These are phyloP conservation scores for Aspergillus sergii DNA, from an alignment of 2,329 filamentous ascomycete species.

Conservation along the genomic window DNA sequence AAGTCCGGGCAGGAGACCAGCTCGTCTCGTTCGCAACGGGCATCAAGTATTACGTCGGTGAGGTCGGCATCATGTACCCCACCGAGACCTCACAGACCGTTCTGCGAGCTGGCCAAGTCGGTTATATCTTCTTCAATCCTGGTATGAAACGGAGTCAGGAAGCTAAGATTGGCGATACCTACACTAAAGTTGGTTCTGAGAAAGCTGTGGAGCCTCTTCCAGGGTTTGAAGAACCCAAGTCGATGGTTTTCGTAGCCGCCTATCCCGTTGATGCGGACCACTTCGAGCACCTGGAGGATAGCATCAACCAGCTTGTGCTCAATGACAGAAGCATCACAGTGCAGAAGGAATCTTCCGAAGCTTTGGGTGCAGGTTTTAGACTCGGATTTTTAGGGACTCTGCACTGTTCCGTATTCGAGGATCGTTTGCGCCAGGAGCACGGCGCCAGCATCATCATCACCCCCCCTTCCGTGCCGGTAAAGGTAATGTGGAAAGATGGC, in stretches of 20 bases:
- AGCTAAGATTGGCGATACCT: constrained; percentile 94
- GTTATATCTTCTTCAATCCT: constrained; percentile 96
- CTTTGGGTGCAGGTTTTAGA: constrained; percentile 89
- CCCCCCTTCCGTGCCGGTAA: constrained; percentile 90
- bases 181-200: constrained; percentile 79
- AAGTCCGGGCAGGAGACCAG: constrained; percentile 78
- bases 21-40: constrained; percentile 87
- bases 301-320: constrained; percentile 87
- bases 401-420: constrained; percentile 98
- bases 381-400: constrained; percentile 94
- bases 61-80: constrained; percentile 96
- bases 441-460: constrained; percentile 96
- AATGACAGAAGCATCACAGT: constrained; percentile 95
- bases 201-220: constrained; percentile 76
- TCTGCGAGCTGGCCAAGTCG: constrained; percentile 88
- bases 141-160: constrained; percentile 98
- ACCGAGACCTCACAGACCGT: constrained; percentile 77
- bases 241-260: constrained; percentile 98
- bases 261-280: constrained; percentile 92
- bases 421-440: constrained; percentile 90
- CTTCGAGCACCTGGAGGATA: constrained; percentile 85
- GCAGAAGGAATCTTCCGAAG: constrained; percentile 92
- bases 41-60: constrained; percentile 87
- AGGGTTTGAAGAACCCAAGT: constrained; percentile 95
- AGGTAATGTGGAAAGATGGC: constrained; percentile 78